Conservation (phyloP, 1,284 basidiomycete species). For the Apiotrichum gamsii region DNA sequence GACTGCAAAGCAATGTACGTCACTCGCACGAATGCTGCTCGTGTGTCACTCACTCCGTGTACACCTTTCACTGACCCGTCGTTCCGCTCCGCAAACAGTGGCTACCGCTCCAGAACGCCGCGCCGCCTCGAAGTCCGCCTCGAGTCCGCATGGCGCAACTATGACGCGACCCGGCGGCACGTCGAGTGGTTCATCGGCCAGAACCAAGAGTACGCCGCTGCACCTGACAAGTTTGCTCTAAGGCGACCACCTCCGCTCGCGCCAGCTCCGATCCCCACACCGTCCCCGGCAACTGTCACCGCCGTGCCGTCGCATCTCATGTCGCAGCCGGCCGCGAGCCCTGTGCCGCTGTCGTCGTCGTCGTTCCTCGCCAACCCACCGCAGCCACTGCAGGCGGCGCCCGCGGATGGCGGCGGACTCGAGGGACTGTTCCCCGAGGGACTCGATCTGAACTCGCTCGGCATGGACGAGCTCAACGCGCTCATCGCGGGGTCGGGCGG, state of each 20-base stretch:
- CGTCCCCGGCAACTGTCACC: slow-evolving; percentile 10
- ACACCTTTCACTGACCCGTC: neutral
- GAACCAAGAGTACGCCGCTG: slow-evolving; percentile 14
- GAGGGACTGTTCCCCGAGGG: slow-evolving; percentile 8
- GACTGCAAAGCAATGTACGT: slow-evolving; percentile 24
- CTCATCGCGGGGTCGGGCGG: slow-evolving; percentile 17
- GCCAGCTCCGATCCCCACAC: slow-evolving; percentile 13
- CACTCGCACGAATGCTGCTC: neutral
- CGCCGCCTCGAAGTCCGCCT: slow-evolving; percentile 20
- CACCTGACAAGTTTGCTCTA: slow-evolving; percentile 19
- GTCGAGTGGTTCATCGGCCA: slow-evolving; percentile 29
- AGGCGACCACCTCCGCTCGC: slow-evolving; percentile 15
- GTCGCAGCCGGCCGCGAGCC: slow-evolving; percentile 16
- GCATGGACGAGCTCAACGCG: slow-evolving; percentile 24
- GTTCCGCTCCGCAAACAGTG: slow-evolving; percentile 9
- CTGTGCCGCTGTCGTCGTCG: slow-evolving; percentile 21
- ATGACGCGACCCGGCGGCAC: slow-evolving; percentile 25
- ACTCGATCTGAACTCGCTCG: slow-evolving; percentile 12
- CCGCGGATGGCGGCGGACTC: neutral
- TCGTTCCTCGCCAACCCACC: slow-evolving; percentile 17
- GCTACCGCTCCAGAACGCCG: slow-evolving; percentile 11
- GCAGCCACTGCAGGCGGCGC: neutral
- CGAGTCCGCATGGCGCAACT: slow-evolving; percentile 24
- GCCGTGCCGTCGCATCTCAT: slow-evolving; percentile 11
- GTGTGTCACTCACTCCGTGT: too few relatives aligned